Evolutionary conservation across 495 filamentous ascomycete genomes (phyloP).

Genomic region (Xylaria curta): DNA sequence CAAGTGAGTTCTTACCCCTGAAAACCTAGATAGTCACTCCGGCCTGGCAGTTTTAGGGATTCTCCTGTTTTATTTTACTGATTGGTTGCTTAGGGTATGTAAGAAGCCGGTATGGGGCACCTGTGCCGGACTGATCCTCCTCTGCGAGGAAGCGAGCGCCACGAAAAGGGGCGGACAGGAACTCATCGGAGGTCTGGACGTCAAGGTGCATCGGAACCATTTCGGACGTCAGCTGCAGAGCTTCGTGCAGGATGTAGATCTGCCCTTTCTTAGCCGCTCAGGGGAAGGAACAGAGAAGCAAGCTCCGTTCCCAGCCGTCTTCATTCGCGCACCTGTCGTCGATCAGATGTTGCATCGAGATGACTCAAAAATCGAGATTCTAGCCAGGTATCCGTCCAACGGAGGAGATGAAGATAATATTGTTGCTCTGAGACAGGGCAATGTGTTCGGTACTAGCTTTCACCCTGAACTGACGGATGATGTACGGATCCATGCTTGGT

Average conservation of each 20-base stretch:
- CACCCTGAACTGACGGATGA: slow-evolving; percentile 95
- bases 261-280: slow-evolving; percentile 68
- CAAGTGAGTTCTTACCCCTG: slow-evolving; percentile 65
- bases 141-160: slow-evolving; percentile 85
- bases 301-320: slow-evolving; percentile 77
- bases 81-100: slow-evolving; percentile 50
- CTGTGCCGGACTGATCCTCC: slow-evolving; percentile 91
- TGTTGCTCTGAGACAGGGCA: slow-evolving; percentile 88
- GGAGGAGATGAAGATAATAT: slow-evolving; percentile 61
- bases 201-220: slow-evolving; percentile 92
- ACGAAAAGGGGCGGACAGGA: slow-evolving; percentile 93
- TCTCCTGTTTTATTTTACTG: slow-evolving; percentile 12
- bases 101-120: slow-evolving; percentile 94
- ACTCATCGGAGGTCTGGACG: slow-evolving; percentile 89
- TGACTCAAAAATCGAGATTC: slow-evolving; percentile 56
- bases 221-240: slow-evolving; percentile 95
- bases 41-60: background rate
- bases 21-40: background rate
- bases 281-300: slow-evolving; percentile 34
- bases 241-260: slow-evolving; percentile 77
- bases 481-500: slow-evolving; percentile 90
- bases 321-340: slow-evolving; percentile 93
- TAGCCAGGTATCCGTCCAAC: slow-evolving; percentile 60
- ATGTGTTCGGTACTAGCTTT: slow-evolving; percentile 96
- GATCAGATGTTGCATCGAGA: slow-evolving; percentile 74